Evolutionary conservation across 495 filamentous ascomycete genomes (phyloP), one percentile per base, ranked within the genome.

Genomic region (Penicillium cosmopolitanum): DNA sequence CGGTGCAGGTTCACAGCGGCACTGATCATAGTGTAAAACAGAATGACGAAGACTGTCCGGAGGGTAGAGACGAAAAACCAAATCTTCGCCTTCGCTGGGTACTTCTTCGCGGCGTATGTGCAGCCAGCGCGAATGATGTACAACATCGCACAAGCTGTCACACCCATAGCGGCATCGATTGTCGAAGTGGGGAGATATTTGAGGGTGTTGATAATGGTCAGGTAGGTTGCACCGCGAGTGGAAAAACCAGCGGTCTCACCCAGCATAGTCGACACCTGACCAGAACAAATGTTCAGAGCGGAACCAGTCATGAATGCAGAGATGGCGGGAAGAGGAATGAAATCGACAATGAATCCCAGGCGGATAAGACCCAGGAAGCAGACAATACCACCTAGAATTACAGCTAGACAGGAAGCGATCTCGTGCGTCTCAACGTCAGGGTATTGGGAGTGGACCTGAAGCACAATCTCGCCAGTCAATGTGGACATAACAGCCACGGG

Each of bases 261-360:
- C 80, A 99, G 87, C 80, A 99, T 69, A 9, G 82, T 82, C 1
- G 90, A 85, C 31, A 97, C 83, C 75, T 99, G 95, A n/a, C 95
- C 94, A 43, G 86, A 81, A 35, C 85, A 85, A 69, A 99, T 99
- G 67, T 85, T 96, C 72, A 99, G 76, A 25, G 95, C 96, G 0
- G 95, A 96, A 7, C 95, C 95, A 2, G 95, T 98, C 93, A 99
- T 98, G 84, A 96, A 98, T 4, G 95, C 93, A 9, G 90, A 91
- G 53, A 98, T 96, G 1, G 95, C 89, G 1, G 91, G 85, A 33
- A 98, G 83, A 1, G 95, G 88, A 70, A 98, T 98, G 67, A 98
- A 88, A 60, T 98, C 95, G 15, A 98, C 96, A 31, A 99, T 90
- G 84, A 93, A 96, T 16, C 95, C 95, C 34, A 87, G 82, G 11